Base-by-base conservation (phyloP, 441 rosid genomes). In the Erodium texanum region DNA sequence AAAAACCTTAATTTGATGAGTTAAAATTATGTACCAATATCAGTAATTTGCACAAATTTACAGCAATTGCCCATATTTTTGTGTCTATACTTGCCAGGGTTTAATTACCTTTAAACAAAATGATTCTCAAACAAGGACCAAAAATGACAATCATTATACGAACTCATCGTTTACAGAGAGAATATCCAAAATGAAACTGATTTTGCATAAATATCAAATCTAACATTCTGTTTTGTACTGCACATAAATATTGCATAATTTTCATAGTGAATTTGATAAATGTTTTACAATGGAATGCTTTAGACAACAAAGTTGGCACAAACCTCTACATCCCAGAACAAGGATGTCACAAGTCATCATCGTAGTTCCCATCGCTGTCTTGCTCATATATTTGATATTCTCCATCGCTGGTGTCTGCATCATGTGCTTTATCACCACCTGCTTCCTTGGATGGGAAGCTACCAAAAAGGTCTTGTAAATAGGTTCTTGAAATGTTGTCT, bases 341-440 rank as follows among this genome's bases (percentile, higher is more conserved):
- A 65, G 7, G 24, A 54, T 23, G 67, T 82, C 83, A 77, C 20
- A 71, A 70, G 65, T 76, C 80, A 45, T 80, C 83, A 16, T 82
- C 85, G 5, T 77, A 77, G 69, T 73, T 70, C 61, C 77, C 86
- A 64, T 86, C 91, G 50, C 85, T 84, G 75, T 89, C 93, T 79
- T 84, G 92, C 78, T 92, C 97, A 56, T 83, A 90, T 77, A 92
- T 90, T 75, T 89, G 86, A 79, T 83, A 92, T 75, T 92, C 99
- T 64, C 81, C 95, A 71, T 87, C 96, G 67, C 87, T 88, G 63
- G 69, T 77, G 45, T 85, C 85, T 7, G 61, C 87, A 66, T 79
- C 84, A 66, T 79, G 82, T 38, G 70, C 70, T 66, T 77, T 84
- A 65, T 70, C 85, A 64, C 67, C 81, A 73, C 62, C 81, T 64